These are phyloP conservation scores for Neurospora sp. DNA, from an alignment of 495 filamentous ascomycete species.

Conservation along the genomic window DNA sequence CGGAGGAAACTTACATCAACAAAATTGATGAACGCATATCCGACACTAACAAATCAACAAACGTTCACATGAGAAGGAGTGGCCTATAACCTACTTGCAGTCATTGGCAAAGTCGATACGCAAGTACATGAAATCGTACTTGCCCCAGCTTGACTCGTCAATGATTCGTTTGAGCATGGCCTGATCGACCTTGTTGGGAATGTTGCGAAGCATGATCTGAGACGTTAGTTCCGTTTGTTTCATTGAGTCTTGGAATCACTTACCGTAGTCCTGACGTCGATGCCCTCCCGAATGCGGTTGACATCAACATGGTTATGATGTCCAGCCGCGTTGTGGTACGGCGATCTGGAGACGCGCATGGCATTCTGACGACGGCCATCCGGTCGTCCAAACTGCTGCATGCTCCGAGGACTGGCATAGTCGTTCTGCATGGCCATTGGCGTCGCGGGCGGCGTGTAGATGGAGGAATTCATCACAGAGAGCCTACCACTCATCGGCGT, in stretches of 20 bases:
- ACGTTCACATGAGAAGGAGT: neutral
- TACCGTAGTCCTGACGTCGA: conserved; percentile 67
- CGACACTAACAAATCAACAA: conserved; percentile 55
- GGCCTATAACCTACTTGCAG: conserved; percentile 59
- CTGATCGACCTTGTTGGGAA: conserved; percentile 83
- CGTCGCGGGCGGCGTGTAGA: conserved; percentile 24
- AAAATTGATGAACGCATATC: conserved; percentile 98
- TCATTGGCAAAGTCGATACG: conserved; percentile 87
- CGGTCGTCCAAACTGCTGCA: conserved; percentile 17
- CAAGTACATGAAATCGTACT: conserved; percentile 91
- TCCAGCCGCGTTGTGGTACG: conserved; percentile 31
- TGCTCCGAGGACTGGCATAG: conserved; percentile 20
- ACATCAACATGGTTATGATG: conserved; percentile 62
- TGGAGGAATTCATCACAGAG: conserved; percentile 16
- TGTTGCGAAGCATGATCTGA: conserved; percentile 92
- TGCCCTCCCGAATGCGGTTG: conserved; percentile 52
- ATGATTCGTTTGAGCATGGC: conserved; percentile 70
- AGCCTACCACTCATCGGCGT: conserved; percentile 10
- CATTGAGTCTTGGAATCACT: conserved; percentile 14
- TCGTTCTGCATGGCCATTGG: conserved; percentile 21
- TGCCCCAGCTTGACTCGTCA: conserved; percentile 65
- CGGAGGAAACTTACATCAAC: conserved; percentile 50
- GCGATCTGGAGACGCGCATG: conserved; percentile 27
- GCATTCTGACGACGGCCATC: conserved; percentile 33
- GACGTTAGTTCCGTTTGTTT: conserved; percentile 3